Evolutionary conservation across 495 filamentous ascomycete genomes (phyloP), one percentile per base, ranked within the genome.

Genomic region (Hyaloscypha hepaticicola): DNA sequence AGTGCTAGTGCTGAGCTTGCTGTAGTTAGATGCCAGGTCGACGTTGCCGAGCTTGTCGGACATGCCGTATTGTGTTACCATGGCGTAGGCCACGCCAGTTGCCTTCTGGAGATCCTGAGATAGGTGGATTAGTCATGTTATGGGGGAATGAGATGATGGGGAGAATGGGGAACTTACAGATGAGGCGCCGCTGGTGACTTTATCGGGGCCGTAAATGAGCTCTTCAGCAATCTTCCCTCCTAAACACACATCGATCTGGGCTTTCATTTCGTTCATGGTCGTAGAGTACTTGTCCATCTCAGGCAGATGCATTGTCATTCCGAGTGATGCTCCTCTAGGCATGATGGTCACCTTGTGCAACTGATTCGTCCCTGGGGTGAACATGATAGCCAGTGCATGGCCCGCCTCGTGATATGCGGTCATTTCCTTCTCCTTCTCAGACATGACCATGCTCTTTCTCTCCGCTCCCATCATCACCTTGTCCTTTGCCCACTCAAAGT

Each of bases 381-480:
- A 91, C 73, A 96, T 85, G 26, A 85, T 87, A 69, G 97, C 91
- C 6, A 99, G 83, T 3, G 96, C 92, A 76, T 99, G 95, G 2
- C 95, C 95, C 63, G 93, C 95, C 76, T 99, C 95, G 77, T 99
- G 95, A 70, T 99, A 99, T 2, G 95, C 95, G 38, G 95, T 99
- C 82, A 92, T 87, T 74, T 98, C 93, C 70, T 85, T 85, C 72
- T 88, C 85, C 77, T 93, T 90, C 59, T 92, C 83, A 52, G 89
- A 89, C 64, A 98, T 96, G 64, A 97, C 86, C 73, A 91, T 89
- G 71, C 87, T 94, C 70, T 85, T 87, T 73, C 88, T 85, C 79
- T 98, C 95, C 31, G 94, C 91, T 53, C 95, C 95, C 91, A 99
- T 96, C 79, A 98, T 88, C 62, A 99, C 91, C 77, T 93, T 96